phyloP scores from a whole-genome alignment of 2,329 filamentous ascomycete species.

The Ascomycota sp. region DNA sequence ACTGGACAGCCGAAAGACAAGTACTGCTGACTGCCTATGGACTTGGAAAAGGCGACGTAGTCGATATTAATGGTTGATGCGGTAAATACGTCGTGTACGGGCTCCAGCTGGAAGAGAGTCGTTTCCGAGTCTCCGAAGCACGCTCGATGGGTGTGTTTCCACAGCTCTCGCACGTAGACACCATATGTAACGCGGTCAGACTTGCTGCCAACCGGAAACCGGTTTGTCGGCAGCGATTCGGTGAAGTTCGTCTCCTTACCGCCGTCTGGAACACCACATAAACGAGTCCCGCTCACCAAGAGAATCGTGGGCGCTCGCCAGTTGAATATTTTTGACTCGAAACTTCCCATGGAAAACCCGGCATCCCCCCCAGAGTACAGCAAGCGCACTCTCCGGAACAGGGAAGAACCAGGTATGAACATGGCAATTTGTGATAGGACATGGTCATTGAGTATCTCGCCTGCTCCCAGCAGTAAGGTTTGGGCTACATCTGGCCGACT shows the following conservation, averaged over 20 bases:
- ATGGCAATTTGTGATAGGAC: conserved; percentile 48
- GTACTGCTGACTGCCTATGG: conserved; percentile 34
- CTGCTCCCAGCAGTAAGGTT: conserved; percentile 27
- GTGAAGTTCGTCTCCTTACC: conserved; percentile 34
- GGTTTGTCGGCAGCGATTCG: conserved; percentile 38
- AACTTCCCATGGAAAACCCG: conserved; percentile 57
- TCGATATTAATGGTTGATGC: conserved; percentile 42
- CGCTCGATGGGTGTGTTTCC: conserved; percentile 44
- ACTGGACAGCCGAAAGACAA: conserved; percentile 43
- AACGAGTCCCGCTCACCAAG: conserved; percentile 41
- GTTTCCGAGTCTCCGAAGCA: conserved; percentile 45
- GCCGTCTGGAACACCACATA: conserved; percentile 24
- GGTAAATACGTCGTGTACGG: conserved; percentile 47
- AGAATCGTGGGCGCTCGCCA: conserved; percentile 55
- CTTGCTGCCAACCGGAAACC: conserved; percentile 30
- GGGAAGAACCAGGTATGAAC: conserved; percentile 39
- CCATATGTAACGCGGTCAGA: conserved; percentile 39
- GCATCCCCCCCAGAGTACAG: conserved; percentile 49
- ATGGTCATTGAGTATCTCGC: conserved; percentile 42
- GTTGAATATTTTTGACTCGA: conserved; percentile 53
- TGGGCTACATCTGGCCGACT: conserved; percentile 11
- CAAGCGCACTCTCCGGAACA: conserved; percentile 43
- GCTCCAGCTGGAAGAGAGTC: conserved; percentile 47
- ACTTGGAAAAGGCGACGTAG: conserved; percentile 45
- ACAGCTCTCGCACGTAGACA: conserved; percentile 41